Percentiles rank a stretch among this genome's conserved stretches.
Conservation (phyloP, 179 eudicot species). For the Spinacia oleracea region DNA sequence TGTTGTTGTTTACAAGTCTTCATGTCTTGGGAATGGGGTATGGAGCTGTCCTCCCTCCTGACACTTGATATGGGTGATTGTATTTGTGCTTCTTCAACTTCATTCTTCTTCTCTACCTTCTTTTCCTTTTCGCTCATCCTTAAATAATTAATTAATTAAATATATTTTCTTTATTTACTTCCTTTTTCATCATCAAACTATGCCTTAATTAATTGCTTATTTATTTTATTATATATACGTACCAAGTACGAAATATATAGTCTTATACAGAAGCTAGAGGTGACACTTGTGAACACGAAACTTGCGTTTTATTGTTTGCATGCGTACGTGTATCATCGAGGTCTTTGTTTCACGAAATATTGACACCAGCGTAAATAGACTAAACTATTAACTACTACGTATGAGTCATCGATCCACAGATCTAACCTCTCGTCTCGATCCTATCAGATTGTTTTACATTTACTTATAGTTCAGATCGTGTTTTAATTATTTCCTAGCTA, state of each 20-base stretch:
- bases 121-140: not conserved
- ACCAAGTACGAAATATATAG: too few species aligned
- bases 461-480: too few species aligned
- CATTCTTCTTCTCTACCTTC: not conserved
- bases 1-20: slow-evolving; percentile 5
- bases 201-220: not conserved
- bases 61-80: not conserved
- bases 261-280: too few species aligned
- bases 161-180: not conserved
- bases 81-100: not conserved
- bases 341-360: too few species aligned
- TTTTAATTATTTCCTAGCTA: too few species aligned
- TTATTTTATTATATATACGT: not conserved
- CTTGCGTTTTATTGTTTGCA: too few species aligned
- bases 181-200: not conserved
- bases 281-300: not conserved
- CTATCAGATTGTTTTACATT: too few species aligned
- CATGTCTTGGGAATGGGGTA: slow-evolving; percentile 10
- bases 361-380: too few species aligned
- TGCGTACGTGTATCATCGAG: too few species aligned
- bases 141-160: not conserved
- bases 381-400: too few species aligned
- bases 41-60: not conserved
- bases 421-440: too few species aligned
- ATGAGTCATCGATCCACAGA: too few species aligned